Conservation (phyloP, 73 alveolate species). For the Effrenium voratum region DNA sequence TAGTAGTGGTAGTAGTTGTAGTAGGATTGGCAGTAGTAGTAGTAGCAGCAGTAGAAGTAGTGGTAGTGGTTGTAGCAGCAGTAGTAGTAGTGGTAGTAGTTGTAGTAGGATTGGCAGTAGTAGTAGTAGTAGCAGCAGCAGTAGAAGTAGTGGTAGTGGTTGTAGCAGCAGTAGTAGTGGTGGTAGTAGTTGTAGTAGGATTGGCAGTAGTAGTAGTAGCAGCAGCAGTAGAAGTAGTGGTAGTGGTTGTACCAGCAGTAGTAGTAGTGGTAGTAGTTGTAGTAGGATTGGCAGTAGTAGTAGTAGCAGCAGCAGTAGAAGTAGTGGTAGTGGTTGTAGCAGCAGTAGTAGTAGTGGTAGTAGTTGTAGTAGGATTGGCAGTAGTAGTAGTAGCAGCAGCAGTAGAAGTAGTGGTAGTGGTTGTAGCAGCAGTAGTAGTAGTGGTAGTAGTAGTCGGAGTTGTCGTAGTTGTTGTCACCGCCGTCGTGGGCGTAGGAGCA, state of each 20-base stretch:
- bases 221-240: neutral
- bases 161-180: neutral
- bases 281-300: neutral
- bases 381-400: neutral
- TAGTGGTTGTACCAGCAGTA: neutral
- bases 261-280: neutral
- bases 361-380: neutral
- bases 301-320: neutral
- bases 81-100: constrained; percentile 3
- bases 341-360: neutral
- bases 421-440: neutral
- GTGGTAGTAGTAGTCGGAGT: neutral
- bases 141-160: neutral
- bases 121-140: neutral
- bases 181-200: neutral
- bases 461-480: neutral
- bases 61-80: neutral
- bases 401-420: neutral
- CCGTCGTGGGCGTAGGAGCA: neutral
- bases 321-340: neutral
- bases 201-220: neutral
- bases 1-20: neutral
- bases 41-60: neutral
- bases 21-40: neutral
- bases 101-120: neutral